Base-by-base conservation (phyloP, 306 rosid species). In the Comarum palustre region DNA sequence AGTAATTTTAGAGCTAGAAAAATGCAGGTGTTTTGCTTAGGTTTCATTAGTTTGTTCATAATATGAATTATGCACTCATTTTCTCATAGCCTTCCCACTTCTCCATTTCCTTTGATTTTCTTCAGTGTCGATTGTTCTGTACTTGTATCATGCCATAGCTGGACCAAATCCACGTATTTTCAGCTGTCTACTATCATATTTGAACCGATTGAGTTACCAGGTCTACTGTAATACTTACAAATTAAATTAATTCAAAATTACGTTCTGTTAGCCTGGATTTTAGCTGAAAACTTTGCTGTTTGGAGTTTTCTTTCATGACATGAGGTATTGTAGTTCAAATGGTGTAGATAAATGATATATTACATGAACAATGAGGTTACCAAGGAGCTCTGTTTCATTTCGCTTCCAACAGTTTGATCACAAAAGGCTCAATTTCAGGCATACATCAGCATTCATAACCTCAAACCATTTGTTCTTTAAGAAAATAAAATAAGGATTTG, bases 1-100 rank as follows among this genome's bases (percentile, higher is more conserved):
- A 75, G 83, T 85, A 78, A 85, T 70, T 76, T 78, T 69, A 77
- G 82, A 69, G 77, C 72, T 79, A 29, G 67, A 74, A 69, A 61
- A 86, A 78, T 70, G 51, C 71, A 71, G 77, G 73, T 71, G 38
- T 75, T 19, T 39, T 79, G 69, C 78, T 70, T 78, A 71, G 65
- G 74, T 43, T 72, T 45, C 75, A 39, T 15, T 73, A 75, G 72
- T 73, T 68, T 80, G 71, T 82, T 60, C 73, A 76, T 67, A 48
- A 59, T 59, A 78, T 54, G 62, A 20, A 67, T 69, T 45, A 69
- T 27, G 68, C 41, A 52, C 27, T 72, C 66, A 67, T 34, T 75
- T 57, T 77, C 22, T 15, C 34, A 3, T 62, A 69, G 83, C 51
- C 29, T 41, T 74, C 10, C 10, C 8, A 50, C 62, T 73, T 8